Evolutionary conservation across 495 filamentous ascomycete genomes (phyloP), one percentile per base, ranked within the genome.

Genomic region (Xylaria sp.): DNA sequence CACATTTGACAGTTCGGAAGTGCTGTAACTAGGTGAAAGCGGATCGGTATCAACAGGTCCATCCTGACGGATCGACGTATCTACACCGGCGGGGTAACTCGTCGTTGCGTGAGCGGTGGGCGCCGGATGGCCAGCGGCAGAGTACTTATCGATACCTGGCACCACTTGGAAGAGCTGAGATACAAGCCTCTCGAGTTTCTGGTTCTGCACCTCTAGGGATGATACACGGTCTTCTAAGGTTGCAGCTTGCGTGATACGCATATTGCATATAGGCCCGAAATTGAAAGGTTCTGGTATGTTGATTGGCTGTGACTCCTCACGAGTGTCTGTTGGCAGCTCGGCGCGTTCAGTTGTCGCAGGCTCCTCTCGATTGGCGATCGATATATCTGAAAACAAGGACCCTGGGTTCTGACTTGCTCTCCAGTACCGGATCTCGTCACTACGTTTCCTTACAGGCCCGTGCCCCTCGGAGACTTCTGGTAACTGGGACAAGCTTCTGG

Each of bases 401-500:
- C 79, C 80, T 11, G 80, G 80, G 40, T 83, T 81, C 70, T 85
- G 86, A 29, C 85, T 87, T 74, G 86, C 84, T 52, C 86, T 81
- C 86, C 86, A 88, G 71, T 85, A 87, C 26, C 85, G 85, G 31
- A 88, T 87, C 75, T 89, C 87, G 52, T 88, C 87, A 71, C 86
- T 88, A 19, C 86, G 81, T 48, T 86, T 82, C 44, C 87, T 82
- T 15, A 76, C 72, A 14, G 67, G 76, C 1, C 69, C 69, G 15
- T 73, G 77, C 5, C 44, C 43, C 8, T 72, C 75, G 2, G 74
- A 73, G 43, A 80, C 72, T 55, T 83, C 81, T 57, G 82, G 78
- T n/a, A 87, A 77, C n/a, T 85, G 84, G 26, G 83, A 85, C 33
- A 88, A 75, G 73, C 86, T 88, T 50, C 85, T 79, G 9, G 87